Conservation (phyloP, 1,284 basidiomycete genomes). For the Ganoderma sp. region DNA sequence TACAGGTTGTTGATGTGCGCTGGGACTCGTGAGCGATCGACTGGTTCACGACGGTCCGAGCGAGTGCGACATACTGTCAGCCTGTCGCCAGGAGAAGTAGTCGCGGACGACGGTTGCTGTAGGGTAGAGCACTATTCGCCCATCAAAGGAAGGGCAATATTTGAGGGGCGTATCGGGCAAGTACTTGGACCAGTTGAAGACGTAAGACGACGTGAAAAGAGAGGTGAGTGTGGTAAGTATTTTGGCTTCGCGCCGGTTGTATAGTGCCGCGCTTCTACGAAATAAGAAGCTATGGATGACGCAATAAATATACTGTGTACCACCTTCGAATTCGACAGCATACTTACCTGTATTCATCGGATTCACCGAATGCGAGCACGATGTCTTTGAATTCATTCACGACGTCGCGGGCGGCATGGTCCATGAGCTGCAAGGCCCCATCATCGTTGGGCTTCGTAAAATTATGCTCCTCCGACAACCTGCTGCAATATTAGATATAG, state of each 20-base stretch:
- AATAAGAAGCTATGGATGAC: slow-evolving; percentile 77
- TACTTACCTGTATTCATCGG: slow-evolving; percentile 91
- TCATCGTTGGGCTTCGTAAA: slow-evolving; percentile 94
- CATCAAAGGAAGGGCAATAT: slow-evolving; percentile 93
- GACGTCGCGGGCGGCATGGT: slow-evolving; percentile 82
- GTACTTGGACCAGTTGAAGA: slow-evolving; percentile 84
- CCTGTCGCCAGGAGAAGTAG: slow-evolving; percentile 96
- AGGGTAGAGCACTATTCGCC: slow-evolving; percentile 88
- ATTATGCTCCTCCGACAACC: slow-evolving; percentile 83
- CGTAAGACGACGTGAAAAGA: slow-evolving; percentile 91
- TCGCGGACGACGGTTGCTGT: slow-evolving; percentile 76
- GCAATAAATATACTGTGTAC: slow-evolving; percentile 5
- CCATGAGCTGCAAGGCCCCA: slow-evolving; percentile 90
- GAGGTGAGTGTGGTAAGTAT: slow-evolving; percentile 90
- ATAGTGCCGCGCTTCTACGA: slow-evolving; percentile 74
- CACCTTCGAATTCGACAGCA: background rate
- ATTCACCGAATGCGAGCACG: slow-evolving; percentile 91
- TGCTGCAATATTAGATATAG: slow-evolving; percentile 40
- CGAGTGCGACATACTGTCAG: slow-evolving; percentile 78
- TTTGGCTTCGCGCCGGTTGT: slow-evolving; percentile 88
- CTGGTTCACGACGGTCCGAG: slow-evolving; percentile 6
- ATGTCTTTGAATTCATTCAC: slow-evolving; percentile 87
- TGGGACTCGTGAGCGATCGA: slow-evolving; percentile 41
- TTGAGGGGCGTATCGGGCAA: slow-evolving; percentile 75
- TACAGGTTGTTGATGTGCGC: slow-evolving; percentile 99